phyloP scores from a whole-genome alignment of 176 grass and related monocot species.

The Bromus sterilis region DNA sequence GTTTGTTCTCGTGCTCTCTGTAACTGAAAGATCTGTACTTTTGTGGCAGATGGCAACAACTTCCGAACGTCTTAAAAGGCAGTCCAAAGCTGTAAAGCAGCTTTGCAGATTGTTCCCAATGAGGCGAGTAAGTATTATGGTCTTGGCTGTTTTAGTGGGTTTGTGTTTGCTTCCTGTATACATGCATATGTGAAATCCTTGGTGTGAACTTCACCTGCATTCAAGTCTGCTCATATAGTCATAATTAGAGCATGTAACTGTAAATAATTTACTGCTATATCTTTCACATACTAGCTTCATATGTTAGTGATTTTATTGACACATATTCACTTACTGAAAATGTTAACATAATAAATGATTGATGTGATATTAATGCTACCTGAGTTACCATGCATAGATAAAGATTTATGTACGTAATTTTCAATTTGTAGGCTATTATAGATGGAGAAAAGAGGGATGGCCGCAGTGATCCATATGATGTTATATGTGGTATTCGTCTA shows the following conservation, averaged over 20 bases:
- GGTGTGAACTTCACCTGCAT: not conserved
- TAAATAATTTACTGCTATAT: not conserved
- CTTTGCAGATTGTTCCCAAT: conserved; percentile 83
- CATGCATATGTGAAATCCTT: not conserved
- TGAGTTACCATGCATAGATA: not conserved
- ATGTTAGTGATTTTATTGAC: not conserved
- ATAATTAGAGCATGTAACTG: not conserved
- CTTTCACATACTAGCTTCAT: not conserved
- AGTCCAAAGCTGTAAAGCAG: conserved; percentile 86
- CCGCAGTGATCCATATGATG: conserved; percentile 65
- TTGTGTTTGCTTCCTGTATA: not conserved
- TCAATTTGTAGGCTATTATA: conserved; percentile 65
- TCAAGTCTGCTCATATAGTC: not conserved
- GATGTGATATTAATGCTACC: not conserved
- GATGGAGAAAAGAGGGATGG: conserved; percentile 75
- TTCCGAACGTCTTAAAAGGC: conserved; percentile 63
- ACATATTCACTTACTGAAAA: not conserved
- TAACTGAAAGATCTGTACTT: not conserved
- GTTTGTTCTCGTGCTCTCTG: not conserved
- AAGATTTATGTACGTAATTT: conserved; percentile 7
- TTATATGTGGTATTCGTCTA: conserved; percentile 63
- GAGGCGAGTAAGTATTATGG: conserved; percentile 51
- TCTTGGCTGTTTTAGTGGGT: not conserved
- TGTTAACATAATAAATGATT: not conserved
- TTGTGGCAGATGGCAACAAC: conserved; percentile 76